Evolutionary conservation across 139 green algal species (phyloP).

Genomic region (Yamagishiella unicocca): DNA sequence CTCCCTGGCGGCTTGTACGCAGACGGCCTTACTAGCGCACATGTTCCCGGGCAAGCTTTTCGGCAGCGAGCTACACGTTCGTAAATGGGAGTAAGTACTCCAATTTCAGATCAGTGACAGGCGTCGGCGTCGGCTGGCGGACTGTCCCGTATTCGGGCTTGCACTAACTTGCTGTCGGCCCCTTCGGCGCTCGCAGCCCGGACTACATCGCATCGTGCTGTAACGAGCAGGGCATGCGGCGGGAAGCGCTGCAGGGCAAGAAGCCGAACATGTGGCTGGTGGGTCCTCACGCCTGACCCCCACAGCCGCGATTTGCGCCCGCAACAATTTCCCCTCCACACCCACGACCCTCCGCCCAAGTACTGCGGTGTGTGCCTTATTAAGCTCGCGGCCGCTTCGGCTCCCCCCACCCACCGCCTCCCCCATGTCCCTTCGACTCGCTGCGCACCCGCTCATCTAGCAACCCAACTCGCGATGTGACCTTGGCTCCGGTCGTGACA

Average conservation of each 20-base stretch:
- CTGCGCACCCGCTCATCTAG: background rate
- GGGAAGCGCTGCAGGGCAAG: constrained; percentile 75
- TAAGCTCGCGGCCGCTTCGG: too few species aligned
- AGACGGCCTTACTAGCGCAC: constrained; percentile 75
- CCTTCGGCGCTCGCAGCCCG: constrained; percentile 60
- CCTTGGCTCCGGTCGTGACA: too few species aligned
- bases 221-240: constrained; percentile 79
- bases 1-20: constrained; percentile 30
- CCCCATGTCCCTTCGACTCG: background rate
- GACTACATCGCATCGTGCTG: constrained; percentile 82
- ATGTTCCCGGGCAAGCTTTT: constrained; percentile 80
- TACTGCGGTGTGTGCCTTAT: too few species aligned
- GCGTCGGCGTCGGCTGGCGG: too few species aligned
- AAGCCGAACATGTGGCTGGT: constrained; percentile 71
- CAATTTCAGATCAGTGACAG: too few species aligned
- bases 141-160: background rate
- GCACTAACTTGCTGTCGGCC: background rate
- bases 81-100: constrained; percentile 79
- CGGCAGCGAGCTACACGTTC: constrained; percentile 75
- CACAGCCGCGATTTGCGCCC: too few species aligned
- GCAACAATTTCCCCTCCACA: too few species aligned
- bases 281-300: constrained; percentile 6
- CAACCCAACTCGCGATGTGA: background rate
- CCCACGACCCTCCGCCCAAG: too few species aligned
- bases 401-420: too few species aligned